phyloP scores from a whole-genome alignment of 495 filamentous ascomycete species.

The Hyaloscypha bicolor region DNA sequence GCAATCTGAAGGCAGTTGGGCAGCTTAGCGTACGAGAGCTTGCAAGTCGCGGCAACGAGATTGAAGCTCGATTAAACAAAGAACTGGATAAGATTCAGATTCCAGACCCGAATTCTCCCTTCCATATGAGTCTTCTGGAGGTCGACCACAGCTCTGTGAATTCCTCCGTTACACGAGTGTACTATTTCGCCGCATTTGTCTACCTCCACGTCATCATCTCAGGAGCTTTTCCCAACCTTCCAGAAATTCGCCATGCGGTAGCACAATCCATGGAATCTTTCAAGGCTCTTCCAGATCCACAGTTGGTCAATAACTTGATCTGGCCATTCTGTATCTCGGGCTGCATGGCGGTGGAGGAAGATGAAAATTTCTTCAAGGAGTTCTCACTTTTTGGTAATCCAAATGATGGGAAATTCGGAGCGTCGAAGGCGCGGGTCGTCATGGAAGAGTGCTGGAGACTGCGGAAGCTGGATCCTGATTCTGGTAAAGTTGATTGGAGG shows the following conservation, averaged over 20 bases:
- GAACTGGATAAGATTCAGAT: constrained; percentile 12
- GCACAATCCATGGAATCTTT: constrained; percentile 7
- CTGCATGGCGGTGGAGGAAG: constrained; percentile 19
- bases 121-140: not conserved
- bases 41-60: constrained; percentile 30
- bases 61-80: constrained; percentile 33
- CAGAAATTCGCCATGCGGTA: constrained; percentile 18
- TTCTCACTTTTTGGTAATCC: not conserved
- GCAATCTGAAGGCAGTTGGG: constrained; percentile 18
- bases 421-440: constrained; percentile 6
- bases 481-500: constrained; percentile 14
- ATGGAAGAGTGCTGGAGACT: constrained; percentile 27
- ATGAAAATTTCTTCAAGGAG: constrained; percentile 11
- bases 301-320: constrained; percentile 3
- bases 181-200: constrained; percentile 6
- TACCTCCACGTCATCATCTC: constrained; percentile 20
- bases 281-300: constrained; percentile 7
- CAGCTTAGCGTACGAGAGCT: too few relatives aligned
- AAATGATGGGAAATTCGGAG: constrained; percentile 6
- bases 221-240: constrained; percentile 12
- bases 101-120: not conserved
- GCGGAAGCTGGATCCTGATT: not conserved
- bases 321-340: constrained; percentile 28
- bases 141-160: not conserved
- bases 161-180: constrained; percentile 1